A percentile compares a stretch with the other conserved stretches of the same genome.
These are phyloP conservation scores for Xylaria sp. DNA, from an alignment of 2,329 filamentous ascomycete genomes.

Conservation along the genomic window DNA sequence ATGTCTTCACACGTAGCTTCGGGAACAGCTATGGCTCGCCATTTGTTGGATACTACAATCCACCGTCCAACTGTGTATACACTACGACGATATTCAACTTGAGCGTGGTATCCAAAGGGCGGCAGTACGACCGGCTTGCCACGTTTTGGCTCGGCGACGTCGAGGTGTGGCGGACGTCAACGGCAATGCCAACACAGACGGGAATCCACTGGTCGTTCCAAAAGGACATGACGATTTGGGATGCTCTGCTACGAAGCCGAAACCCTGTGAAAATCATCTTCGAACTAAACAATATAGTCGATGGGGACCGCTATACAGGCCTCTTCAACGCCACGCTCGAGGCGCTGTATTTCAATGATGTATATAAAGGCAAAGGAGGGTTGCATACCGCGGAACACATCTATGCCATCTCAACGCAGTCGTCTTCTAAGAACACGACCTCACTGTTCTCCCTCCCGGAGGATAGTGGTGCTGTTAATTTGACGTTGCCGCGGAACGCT, in stretches of 20 bases:
- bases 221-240: conserved; percentile 67
- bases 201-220: conserved; percentile 61
- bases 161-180: conserved; percentile 70
- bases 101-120: conserved; percentile 62
- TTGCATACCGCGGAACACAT: conserved; percentile 40
- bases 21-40: conserved; percentile 39
- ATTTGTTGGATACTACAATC: conserved; percentile 36
- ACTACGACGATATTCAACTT: conserved; percentile 57
- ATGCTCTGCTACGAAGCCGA: conserved; percentile 54
- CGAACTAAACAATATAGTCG: conserved; percentile 64
- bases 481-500: conserved; percentile 60
- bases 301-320: conserved; percentile 60
- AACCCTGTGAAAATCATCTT: conserved; percentile 63
- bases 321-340: conserved; percentile 63
- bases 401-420: conserved; percentile 50
- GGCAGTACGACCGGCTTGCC: conserved; percentile 66
- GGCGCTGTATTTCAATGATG: conserved; percentile 55
- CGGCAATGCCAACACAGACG: conserved; percentile 62
- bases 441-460: conserved; percentile 63
- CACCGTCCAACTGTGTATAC: conserved; percentile 37
- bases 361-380: conserved; percentile 34
- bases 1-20: conserved; percentile 35
- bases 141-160: conserved; percentile 65
- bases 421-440: conserved; percentile 50
- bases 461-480: conserved; percentile 53